Conservation (phyloP, 2,329 filamentous ascomycete genomes). For the Salinomyces thailandicus region DNA sequence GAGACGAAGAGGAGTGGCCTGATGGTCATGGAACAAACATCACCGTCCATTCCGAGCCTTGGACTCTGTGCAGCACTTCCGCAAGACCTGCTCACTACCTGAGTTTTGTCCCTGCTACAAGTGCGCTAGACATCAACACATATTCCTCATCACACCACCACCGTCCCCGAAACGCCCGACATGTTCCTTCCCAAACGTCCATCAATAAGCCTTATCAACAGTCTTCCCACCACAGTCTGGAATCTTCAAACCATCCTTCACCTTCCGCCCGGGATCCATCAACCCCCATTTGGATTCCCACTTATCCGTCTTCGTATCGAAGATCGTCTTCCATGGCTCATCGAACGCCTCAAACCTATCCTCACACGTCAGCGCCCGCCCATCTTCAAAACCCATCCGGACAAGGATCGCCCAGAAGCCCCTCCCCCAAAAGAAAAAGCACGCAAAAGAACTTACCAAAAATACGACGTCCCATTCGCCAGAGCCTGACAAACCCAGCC, state of each 20-base stretch:
- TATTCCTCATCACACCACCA: too few species aligned
- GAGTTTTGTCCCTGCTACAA: too few species aligned
- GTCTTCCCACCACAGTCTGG: conserved; percentile 76
- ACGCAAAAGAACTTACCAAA: conserved; percentile 54
- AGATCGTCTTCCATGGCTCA: conserved; percentile 83
- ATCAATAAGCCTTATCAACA: conserved; percentile 9
- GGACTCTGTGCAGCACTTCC: too few species aligned
- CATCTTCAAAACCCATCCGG: neutral
- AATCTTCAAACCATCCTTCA: conserved; percentile 76
- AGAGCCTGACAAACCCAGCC: conserved; percentile 76
- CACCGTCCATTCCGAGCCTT: too few species aligned
- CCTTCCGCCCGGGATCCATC: conserved; percentile 70
- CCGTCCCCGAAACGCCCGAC: too few species aligned
- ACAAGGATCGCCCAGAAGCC: conserved; percentile 5
- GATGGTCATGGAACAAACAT: too few species aligned
- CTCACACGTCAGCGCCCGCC: neutral
- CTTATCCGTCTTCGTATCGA: conserved; percentile 51
- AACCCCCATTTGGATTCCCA: conserved; percentile 97
- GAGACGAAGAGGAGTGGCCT: too few species aligned
- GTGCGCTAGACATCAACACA: too few species aligned
- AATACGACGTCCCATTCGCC: conserved; percentile 78
- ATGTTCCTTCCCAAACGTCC: neutral
- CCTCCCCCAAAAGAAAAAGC: conserved; percentile 3
- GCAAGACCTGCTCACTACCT: too few species aligned
- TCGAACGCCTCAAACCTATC: conserved; percentile 80